Base-by-base conservation (phyloP, 345 rosid genomes). In the Populus simonii region DNA sequence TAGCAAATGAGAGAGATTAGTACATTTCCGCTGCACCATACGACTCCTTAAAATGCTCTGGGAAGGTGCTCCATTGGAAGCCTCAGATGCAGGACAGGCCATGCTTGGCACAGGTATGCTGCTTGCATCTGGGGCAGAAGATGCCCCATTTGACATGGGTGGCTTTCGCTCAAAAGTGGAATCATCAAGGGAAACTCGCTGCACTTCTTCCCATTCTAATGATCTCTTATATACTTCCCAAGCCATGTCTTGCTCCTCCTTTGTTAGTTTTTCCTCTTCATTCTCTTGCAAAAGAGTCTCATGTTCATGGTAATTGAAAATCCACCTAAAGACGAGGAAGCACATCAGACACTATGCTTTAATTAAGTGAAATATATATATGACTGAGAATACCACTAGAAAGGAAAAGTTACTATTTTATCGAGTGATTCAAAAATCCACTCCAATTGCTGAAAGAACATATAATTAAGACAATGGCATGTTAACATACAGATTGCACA, bases 221-320 rank as follows among this genome's bases (percentile, higher is more conserved):
- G 96, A 82, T 83, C 86, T 89, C 75, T 72, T 86, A 63, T 85
- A 92, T 36, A 96, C 95, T 89, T 96, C 99, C 99, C 99, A 96
- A 25, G 99, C 99, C 94, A 91, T 91, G 84, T 96, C 99, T 83
- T 96, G 93, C 81, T 96, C 99, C 88, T 96, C 99, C 88, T 96
- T 96, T 0, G 99, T 89, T 13, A 96, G 90, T 82, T 88, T 96
- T 83, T 96, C 99, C 65, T 94, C 98, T 84, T 96, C 99, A 16
- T 96, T 96, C 89, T 96, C 99, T 94, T 94, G 98, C 85, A 96
- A 79, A 78, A 94, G 93, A 12, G 98, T 94, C 89, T 96, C 98
- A 20, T 96, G 99, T 77, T 96, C 99, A 75, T 96, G 99, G 85
- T 90, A 92, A 86, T 88, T 89, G 55, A 94, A 86, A 77, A 95